Percentiles rank a stretch among this genome's conserved stretches.
phyloP scores from a whole-genome alignment of 768 basidiomycete species.

The Guyanaporus albipodus region DNA sequence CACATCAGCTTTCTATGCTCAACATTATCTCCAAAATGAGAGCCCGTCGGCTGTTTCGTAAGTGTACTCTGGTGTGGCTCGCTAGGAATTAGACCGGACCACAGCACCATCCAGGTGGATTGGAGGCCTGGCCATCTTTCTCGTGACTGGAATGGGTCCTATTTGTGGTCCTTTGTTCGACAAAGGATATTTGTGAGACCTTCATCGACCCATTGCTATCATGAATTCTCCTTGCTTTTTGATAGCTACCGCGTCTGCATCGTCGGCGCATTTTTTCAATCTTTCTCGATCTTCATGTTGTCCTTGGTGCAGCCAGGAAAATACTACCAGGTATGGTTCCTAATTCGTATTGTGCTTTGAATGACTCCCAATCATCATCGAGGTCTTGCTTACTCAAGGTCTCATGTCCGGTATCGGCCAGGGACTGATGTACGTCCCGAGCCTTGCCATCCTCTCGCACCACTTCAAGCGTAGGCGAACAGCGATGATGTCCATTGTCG shows the following conservation, averaged over 20 bases:
- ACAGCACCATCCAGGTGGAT: conserved; percentile 23
- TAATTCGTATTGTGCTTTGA: background rate
- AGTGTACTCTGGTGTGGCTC: background rate
- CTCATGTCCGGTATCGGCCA: conserved; percentile 39
- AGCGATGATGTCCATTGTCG: conserved; percentile 42
- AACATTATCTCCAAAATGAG: conserved; percentile 19
- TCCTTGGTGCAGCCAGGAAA: conserved; percentile 33
- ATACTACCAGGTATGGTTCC: conserved; percentile 32
- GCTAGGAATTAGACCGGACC: background rate
- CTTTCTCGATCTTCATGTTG: conserved; percentile 36
- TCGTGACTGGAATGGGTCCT: conserved; percentile 17
- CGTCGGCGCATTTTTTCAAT: conserved; percentile 24
- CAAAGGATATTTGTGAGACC: conserved; percentile 27
- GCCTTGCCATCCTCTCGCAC: conserved; percentile 40
- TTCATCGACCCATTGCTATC: too few species aligned
- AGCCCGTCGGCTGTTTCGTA: conserved; percentile 25
- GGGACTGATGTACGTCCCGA: conserved; percentile 45
- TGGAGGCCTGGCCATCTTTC: conserved; percentile 18
- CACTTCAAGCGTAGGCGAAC: conserved; percentile 41
- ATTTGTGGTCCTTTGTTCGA: conserved; percentile 27
- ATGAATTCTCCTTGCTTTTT: background rate
- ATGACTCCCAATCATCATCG: background rate
- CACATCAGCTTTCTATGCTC: conserved; percentile 22
- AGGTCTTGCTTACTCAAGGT: conserved; percentile 46
- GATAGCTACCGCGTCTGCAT: conserved; percentile 18